A percentile compares a stretch with the other conserved stretches of the same genome.
Evolutionary conservation across 2,329 filamentous ascomycete species (phyloP).

Genomic region (Aspergillus cejpii): DNA sequence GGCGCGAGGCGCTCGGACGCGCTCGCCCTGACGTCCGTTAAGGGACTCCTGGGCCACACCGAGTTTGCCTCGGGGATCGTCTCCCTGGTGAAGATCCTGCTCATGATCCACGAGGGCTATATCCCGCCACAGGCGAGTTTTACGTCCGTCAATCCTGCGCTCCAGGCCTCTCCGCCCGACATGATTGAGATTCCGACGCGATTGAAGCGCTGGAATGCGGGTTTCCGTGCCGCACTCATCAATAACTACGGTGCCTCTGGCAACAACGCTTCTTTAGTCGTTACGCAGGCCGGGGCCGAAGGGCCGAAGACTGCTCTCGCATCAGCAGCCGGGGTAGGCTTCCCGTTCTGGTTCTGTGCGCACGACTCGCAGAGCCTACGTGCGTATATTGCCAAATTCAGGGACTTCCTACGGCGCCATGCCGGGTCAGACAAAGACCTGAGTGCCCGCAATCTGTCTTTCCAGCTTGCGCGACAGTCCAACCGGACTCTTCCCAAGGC

Average conservation of each 20-base stretch:
- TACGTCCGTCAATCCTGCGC: conserved; percentile 15
- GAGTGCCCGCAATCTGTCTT: conserved; percentile 1
- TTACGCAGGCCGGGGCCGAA: neutral
- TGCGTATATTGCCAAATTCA: neutral
- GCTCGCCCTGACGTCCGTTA: conserved; percentile 27
- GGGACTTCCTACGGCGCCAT: neutral
- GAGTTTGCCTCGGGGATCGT: conserved; percentile 30
- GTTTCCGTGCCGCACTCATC: conserved; percentile 23
- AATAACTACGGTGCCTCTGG: conserved; percentile 12
- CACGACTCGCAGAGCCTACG: neutral
- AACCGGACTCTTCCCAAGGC: conserved; percentile 1
- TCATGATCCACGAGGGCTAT: conserved; percentile 22
- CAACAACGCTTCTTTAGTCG: conserved; percentile 11
- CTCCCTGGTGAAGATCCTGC: conserved; percentile 23
- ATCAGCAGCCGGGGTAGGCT: neutral
- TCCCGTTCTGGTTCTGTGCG: conserved; percentile 4
- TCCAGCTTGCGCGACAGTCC: conserved; percentile 1
- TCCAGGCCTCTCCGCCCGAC: conserved; percentile 6
- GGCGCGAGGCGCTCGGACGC: conserved; percentile 5
- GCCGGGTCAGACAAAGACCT: neutral
- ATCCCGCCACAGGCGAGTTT: conserved; percentile 27
- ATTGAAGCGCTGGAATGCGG: conserved; percentile 10
- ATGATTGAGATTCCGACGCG: conserved; percentile 10
- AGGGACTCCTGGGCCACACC: conserved; percentile 31
- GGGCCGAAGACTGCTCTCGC: conserved; percentile 8